phyloP scores from a whole-genome alignment of 805 yeast genomes.

The Metschnikowia peoriensis region DNA sequence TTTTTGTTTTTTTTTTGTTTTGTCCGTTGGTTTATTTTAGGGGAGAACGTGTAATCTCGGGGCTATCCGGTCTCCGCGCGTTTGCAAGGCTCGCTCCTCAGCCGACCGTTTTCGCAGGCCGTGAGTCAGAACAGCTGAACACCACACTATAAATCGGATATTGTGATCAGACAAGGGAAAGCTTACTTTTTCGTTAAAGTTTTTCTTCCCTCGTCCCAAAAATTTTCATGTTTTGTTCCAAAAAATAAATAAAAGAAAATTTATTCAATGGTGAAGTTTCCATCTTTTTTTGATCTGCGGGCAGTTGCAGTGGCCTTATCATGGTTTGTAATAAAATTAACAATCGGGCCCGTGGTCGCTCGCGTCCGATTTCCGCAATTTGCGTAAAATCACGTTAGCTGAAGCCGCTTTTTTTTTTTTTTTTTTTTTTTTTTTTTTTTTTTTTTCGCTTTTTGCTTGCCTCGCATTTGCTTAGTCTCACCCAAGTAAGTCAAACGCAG shows the following conservation, averaged over 20 bases:
- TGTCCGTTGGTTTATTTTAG: neutral
- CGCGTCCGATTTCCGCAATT: neutral
- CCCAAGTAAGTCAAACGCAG: neutral
- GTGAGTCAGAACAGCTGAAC: neutral
- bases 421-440: neutral
- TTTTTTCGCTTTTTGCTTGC: neutral
- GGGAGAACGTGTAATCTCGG: neutral
- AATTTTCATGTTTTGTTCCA: neutral
- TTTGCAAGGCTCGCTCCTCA: neutral
- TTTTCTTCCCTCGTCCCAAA: neutral
- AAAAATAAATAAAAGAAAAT: too few relatives aligned
- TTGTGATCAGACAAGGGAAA: neutral
- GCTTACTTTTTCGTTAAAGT: too few relatives aligned
- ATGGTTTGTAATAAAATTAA: neutral
- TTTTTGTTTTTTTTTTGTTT: too few relatives aligned
- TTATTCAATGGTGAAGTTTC: neutral
- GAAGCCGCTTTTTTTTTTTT: neutral
- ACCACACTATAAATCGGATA: neutral
- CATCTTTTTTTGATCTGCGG: neutral
- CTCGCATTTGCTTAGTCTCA: neutral
- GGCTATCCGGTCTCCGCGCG: constrained; percentile 1
- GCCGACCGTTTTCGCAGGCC: neutral
- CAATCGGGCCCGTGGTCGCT: neutral
- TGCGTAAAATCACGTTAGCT: neutral
- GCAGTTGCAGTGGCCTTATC: neutral